Evolutionary conservation across 2,329 filamentous ascomycete genomes (phyloP).

Genomic region (Setomelanomma holmii): DNA sequence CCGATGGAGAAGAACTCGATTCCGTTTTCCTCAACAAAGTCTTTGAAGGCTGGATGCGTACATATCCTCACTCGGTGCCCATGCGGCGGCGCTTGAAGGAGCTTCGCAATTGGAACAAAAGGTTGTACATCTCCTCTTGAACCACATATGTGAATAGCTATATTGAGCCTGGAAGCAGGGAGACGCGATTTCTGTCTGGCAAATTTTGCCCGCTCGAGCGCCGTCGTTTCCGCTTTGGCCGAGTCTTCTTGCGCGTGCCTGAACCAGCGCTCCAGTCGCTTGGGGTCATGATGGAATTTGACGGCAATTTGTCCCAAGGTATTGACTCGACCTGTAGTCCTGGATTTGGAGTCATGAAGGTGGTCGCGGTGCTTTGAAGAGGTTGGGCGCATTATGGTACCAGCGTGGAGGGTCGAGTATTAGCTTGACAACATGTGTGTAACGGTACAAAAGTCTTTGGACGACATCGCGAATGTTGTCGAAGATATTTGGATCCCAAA

Average conservation of each 20-base stretch:
- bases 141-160: constrained; percentile 64
- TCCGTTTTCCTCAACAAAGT: constrained; percentile 28
- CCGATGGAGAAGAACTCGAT: constrained; percentile 49
- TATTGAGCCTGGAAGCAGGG: constrained; percentile 49
- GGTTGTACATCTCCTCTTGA: constrained; percentile 65
- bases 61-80: constrained; percentile 38
- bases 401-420: neutral
- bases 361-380: constrained; percentile 8
- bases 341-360: constrained; percentile 16
- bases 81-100: constrained; percentile 45
- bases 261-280: constrained; percentile 24
- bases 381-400: constrained; percentile 15
- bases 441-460: too few species aligned
- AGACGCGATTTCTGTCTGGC: constrained; percentile 3
- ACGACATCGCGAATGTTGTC: too few species aligned
- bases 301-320: constrained; percentile 24
- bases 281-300: constrained; percentile 25
- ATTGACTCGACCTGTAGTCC: constrained; percentile 16
- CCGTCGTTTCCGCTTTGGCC: constrained; percentile 2
- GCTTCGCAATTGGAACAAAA: constrained; percentile 64
- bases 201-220: neutral
- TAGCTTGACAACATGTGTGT: too few species aligned
- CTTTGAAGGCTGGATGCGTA: constrained; percentile 33
- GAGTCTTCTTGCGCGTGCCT: constrained; percentile 17
- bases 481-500: too few species aligned